Conservation (phyloP, 73 alveolate genomes). For the Tetrahymena elliotti region DNA sequence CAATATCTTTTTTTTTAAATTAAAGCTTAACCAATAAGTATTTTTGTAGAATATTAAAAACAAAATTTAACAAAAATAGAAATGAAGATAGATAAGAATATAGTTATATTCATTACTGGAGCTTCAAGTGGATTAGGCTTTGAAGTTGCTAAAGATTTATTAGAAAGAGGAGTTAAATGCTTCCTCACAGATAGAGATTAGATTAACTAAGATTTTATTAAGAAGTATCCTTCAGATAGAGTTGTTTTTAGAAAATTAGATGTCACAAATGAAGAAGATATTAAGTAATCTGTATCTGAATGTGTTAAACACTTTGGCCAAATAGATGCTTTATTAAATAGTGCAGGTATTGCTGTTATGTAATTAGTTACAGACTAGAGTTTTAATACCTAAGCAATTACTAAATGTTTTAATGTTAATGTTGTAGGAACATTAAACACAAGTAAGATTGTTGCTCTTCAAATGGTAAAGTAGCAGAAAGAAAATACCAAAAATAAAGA, state of each 20-base stretch:
- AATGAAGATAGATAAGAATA: conserved; percentile 24
- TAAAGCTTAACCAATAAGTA: too few relatives aligned
- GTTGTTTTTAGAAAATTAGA: conserved; percentile 45
- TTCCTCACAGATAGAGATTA: conserved; percentile 61
- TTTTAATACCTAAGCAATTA: conserved; percentile 32
- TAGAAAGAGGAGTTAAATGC: conserved; percentile 50
- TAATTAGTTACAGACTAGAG: conserved; percentile 39
- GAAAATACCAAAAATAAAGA: conserved; percentile 54
- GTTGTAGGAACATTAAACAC: conserved; percentile 73
- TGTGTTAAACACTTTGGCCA: conserved; percentile 59
- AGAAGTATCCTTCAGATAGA: conserved; percentile 24
- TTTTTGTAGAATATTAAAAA: not conserved
- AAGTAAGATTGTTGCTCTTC: conserved; percentile 58
- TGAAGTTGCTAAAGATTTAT: conserved; percentile 47
- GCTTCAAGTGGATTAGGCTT: conserved; percentile 79
- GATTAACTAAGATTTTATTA: not conserved
- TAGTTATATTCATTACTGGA: conserved; percentile 65
- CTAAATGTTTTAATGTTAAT: conserved; percentile 55
- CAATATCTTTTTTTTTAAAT: too few relatives aligned
- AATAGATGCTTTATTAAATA: conserved; percentile 59
- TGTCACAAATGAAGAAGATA: conserved; percentile 60
- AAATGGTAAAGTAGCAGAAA: conserved; percentile 51
- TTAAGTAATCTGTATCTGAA: conserved; percentile 47
- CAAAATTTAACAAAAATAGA: not conserved
- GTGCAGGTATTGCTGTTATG: conserved; percentile 76